phyloP scores from a whole-genome alignment of 768 basidiomycete species.

The Kwoniella sp. region DNA sequence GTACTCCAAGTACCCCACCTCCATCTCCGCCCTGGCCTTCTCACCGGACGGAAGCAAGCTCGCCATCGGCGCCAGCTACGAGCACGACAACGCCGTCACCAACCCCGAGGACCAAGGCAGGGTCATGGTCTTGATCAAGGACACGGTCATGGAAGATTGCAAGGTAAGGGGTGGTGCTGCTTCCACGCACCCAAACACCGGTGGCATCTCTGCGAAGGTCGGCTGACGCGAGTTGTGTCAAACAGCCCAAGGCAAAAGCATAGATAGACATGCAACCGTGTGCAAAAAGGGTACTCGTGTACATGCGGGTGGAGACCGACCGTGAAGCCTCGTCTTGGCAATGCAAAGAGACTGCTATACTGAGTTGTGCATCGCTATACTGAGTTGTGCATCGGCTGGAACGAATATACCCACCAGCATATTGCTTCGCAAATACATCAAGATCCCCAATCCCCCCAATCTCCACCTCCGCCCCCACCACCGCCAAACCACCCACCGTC shows the following conservation, averaged over 20 bases:
- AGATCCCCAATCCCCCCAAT: conserved; percentile 25
- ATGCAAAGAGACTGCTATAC: too few species aligned
- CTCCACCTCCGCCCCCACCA: conserved; percentile 19
- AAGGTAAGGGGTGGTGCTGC: conserved; percentile 25
- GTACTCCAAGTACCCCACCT: conserved; percentile 70
- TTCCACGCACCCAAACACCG: background rate
- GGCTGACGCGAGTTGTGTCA: background rate
- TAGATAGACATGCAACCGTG: conserved; percentile 8
- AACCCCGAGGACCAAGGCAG: conserved; percentile 58
- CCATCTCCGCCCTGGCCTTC: conserved; percentile 74
- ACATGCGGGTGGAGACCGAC: too few species aligned
- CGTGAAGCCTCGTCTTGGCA: too few species aligned
- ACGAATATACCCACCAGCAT: too few species aligned
- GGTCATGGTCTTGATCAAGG: conserved; percentile 46
- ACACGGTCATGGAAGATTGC: conserved; percentile 50
- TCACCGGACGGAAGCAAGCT: conserved; percentile 75
- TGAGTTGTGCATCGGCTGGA: conserved; percentile 8
- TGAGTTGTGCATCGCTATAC: too few species aligned
- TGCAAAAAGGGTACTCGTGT: too few species aligned
- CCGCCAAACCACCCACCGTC: conserved; percentile 32
- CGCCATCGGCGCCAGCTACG: conserved; percentile 80
- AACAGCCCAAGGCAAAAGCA: conserved; percentile 37
- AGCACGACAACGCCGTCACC: conserved; percentile 77
- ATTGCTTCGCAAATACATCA: too few species aligned
- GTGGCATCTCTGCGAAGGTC: background rate